Evolutionary conservation across 169 alveolate genomes (phyloP), one percentile per base, ranked within the genome.

Genomic region (Plasmodium billcollinsi): DNA sequence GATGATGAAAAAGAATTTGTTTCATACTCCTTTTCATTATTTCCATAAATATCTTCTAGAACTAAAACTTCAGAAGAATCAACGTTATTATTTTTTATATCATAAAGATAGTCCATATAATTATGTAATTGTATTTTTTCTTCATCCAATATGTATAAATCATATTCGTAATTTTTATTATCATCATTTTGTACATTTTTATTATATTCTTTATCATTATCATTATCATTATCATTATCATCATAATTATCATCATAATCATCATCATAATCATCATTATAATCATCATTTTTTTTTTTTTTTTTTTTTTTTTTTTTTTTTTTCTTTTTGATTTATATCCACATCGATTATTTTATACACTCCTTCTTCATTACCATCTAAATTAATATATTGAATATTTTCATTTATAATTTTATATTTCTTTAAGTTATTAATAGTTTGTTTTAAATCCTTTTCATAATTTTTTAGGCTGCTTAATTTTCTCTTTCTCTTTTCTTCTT

Each of bases 271-370:
- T 67, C 59, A 3, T 59, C 21, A 9, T 66, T 0, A 21, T 24
- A 11, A 47, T 24, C 12, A 15, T 56, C 11, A 49, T 58, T 58
- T 66, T 52, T 52, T 52, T 52, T 47, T 18, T 62, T 4, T 33
- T 33, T 18, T 21, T 15, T n/a, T 26, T 58, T 43, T 70, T 7
- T 20, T 47, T n/a, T 7, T 56, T 6, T 56, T 29, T 11, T 56
- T 56, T 56, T 15, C 9, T 6, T 56, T 56, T 56, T 56, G 18
- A 15, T 56, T 15, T 61, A 83, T 39, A 83, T 83, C 63, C 65
- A 83, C 73, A 49, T 83, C 91, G 29, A 83, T 83, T 67, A 83
- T 83, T 83, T 83, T 83, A 63, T 67, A 83, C 45, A n/a, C 70
- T 69, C 33, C 91, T 24, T 83, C 69, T 69, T 59, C 47, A 3